Base-by-base conservation (phyloP, 2,329 filamentous ascomycete species). In the Calonectria montana region DNA sequence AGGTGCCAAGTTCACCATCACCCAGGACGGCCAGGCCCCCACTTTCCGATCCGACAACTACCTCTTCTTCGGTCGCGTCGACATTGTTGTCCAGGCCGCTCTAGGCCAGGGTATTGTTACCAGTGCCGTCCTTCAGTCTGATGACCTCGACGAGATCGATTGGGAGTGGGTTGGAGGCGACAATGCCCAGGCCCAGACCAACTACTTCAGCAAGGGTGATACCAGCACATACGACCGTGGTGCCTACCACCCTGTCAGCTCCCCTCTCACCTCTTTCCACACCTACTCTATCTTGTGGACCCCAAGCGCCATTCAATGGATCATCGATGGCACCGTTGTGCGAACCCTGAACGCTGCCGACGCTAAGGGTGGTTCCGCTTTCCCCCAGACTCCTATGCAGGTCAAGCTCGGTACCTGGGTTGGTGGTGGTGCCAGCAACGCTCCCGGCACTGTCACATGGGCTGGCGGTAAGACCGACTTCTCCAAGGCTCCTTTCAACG, bases 51-150 rank as follows among this genome's bases (percentile, higher is more conserved):
- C 90, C 69, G 88, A 91, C 80, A 96, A 95, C 89, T 98, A 97
- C 88, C 94, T 99, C 83, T 98, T 98, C 94, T 98, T 98, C 83
- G 97, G 97, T 74, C 92, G 92, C 80, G 90, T 98, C 78, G 94
- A 97, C 67, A 91, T 95, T 72, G 91, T 90, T 35, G 86, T 97
- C 80, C 93, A 95, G 84, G 93, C 94, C 45, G 93, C 97, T 29
- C 89, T 93, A 3, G 97, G 96, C 50, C 87, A 87, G 8, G 97
- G 97, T 76, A 94, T 99, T 75, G 94, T 99, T 74, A 98, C 95
- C 85, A 96, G 94, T 75, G 89, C 94, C 47, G 95, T 98, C 48
- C 87, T 99, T 75, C 94, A 98, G 86, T 98, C 95, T 2, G 95
- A 98, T 79, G 91, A 93, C 80, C 89, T 98, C 35, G 96, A 98